Evolutionary conservation across 192 early-diverging fungal genomes (phyloP).

Genomic region (Mortierella claussenii): DNA sequence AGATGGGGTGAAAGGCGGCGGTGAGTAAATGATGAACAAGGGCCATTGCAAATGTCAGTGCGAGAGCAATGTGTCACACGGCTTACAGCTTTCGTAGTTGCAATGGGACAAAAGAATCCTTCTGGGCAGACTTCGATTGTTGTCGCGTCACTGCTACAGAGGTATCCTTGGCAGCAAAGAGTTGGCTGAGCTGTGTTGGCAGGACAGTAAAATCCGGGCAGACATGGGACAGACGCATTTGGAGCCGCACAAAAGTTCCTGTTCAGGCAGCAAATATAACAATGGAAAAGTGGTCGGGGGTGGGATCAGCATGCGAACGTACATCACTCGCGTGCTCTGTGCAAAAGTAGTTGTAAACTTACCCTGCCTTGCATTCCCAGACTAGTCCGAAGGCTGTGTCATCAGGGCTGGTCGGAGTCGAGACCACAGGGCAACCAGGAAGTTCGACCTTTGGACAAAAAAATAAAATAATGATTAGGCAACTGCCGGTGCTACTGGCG

Average conservation of each 20-base stretch:
- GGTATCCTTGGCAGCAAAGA: constrained; percentile 67
- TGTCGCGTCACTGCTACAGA: constrained; percentile 58
- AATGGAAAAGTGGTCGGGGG: not conserved
- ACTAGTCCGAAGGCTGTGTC: constrained; percentile 26
- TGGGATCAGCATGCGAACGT: too few species aligned
- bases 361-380: constrained; percentile 48
- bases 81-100: constrained; percentile 30
- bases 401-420: constrained; percentile 4
- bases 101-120: constrained; percentile 37
- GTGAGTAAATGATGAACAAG: too few species aligned
- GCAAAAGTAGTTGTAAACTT: not conserved
- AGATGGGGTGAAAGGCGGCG: too few species aligned
- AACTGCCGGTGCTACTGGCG: not conserved
- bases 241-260: constrained; percentile 38
- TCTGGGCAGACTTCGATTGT: constrained; percentile 59
- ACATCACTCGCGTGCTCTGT: too few species aligned
- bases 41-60: too few species aligned
- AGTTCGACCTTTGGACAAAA: constrained; percentile 10
- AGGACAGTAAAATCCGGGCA: constrained; percentile 60
- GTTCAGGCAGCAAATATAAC: not conserved
- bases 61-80: too few species aligned
- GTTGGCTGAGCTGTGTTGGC: constrained; percentile 62
- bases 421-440: constrained; percentile 27
- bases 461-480: not conserved
- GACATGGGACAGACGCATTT: constrained; percentile 33